A percentile compares a stretch with the other conserved stretches of the same genome.
These are phyloP conservation scores for Boletus barrowsii DNA, from an alignment of 768 basidiomycete species.

Conservation along the genomic window DNA sequence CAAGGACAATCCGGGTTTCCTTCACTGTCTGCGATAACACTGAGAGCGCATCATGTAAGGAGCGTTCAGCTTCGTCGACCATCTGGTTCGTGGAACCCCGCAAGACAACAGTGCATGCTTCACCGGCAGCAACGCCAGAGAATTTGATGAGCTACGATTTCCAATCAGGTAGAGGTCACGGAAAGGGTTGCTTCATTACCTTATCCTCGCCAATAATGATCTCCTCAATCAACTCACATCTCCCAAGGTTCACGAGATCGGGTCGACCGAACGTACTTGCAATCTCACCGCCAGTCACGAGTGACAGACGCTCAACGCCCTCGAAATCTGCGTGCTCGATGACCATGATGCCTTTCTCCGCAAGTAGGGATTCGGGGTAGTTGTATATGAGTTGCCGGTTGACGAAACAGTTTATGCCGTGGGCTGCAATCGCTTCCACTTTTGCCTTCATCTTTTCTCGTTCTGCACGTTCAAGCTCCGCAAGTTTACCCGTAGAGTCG, in stretches of 20 bases:
- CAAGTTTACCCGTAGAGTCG: slow-evolving; percentile 93
- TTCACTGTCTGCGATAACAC: slow-evolving; percentile 97
- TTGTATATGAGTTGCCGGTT: slow-evolving; percentile 99
- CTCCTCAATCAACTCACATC: slow-evolving; percentile 95
- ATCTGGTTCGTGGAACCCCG: slow-evolving; percentile 98
- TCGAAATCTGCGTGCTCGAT: slow-evolving; percentile 99
- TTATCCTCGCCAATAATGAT: slow-evolving; percentile 99
- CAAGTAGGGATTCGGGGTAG: slow-evolving; percentile 94
- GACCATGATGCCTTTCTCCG: slow-evolving; percentile 91
- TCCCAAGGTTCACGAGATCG: slow-evolving; percentile 87
- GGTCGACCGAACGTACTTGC: slow-evolving; percentile 93
- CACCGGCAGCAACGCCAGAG: slow-evolving; percentile 96
- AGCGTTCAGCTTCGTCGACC: slow-evolving; percentile 98
- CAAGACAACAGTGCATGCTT: slow-evolving; percentile 96
- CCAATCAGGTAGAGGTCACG: not conserved
- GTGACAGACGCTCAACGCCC: slow-evolving; percentile 91
- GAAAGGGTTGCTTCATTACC: slow-evolving; percentile 41
- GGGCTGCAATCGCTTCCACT: slow-evolving; percentile 89
- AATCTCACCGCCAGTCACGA: slow-evolving; percentile 98
- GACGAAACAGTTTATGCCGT: slow-evolving; percentile 96
- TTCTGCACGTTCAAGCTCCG: slow-evolving; percentile 96
- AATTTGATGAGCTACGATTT: slow-evolving; percentile 90
- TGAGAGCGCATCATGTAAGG: slow-evolving; percentile 94
- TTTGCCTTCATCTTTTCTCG: slow-evolving; percentile 99
- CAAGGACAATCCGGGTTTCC: slow-evolving; percentile 91